Base-by-base conservation (phyloP, 768 basidiomycete species). In the Rhizopogon salebrosus region DNA sequence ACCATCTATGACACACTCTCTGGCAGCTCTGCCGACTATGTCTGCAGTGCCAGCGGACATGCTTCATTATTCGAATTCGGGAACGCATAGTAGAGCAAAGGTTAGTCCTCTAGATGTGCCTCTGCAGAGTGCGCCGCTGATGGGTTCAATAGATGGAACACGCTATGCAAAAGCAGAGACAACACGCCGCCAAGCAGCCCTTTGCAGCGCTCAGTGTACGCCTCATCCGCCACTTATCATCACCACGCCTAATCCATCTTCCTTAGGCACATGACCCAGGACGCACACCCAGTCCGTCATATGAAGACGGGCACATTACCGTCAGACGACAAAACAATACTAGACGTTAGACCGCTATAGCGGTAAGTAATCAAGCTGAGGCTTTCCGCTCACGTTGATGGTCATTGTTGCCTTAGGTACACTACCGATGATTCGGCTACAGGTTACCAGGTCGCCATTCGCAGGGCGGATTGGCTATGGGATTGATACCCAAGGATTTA, bases 1-100 rank as follows among this genome's bases (percentile, higher is more conserved):
- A 9, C 67, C 67, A 2, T 61, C 68, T 55, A 64, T 69, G 67
- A 65, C 55, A 6, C 67, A 70, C 52, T 67, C 65, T 51, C 63
- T 69, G 49, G 67, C 63, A 23, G 48, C 59, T 2, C 60, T 69
- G 8, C 67, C 67, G 3, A 62, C 59, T 16, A 69, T 69, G 65
- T 65, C 65, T 27, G 54, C 65, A 14, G 31, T 69, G 13, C 67
- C 67, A 38, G 50, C 59, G 3, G 67, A 62, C 39, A 69, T 69
- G 67, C 40, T 69, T 46, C 65, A 70, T 54, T 58, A 66, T 34
- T 49, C 48, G 23, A 68, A 68, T 34, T 55, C 67, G 3, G 55
- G 60, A 1, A 57, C 63, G 0, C 58, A 70, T 48, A 69, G 69
- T 29, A 63, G 45, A 59, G 69, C 67, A 41, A 69, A 57, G 57